Evolutionary conservation across 2,329 filamentous ascomycete species (phyloP), one percentile per base, ranked within the genome.

Genomic region (Purpureocillium lavendulum): DNA sequence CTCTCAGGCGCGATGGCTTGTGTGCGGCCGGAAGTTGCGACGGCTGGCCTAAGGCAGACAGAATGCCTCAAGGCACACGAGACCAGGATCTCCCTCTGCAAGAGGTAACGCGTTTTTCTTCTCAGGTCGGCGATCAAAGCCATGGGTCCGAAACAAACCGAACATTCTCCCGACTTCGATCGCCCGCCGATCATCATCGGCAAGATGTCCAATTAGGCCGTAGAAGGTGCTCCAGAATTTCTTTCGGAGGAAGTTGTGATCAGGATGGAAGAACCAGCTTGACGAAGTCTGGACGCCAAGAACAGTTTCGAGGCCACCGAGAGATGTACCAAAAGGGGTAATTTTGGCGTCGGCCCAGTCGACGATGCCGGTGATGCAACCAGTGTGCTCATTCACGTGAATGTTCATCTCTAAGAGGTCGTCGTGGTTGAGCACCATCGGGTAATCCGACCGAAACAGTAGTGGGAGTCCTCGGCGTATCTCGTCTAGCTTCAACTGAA

Each of bases 351-450:
- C 49, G 14, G 45, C 24, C 53, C 52, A 59, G 47, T 59, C 54
- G 16, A 57, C 38, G 29, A 58, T 46, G 17, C 55, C 53, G 1
- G 49, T 55, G 16, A 59, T 50, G 15, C 43, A 26, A 21, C 52
- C 51, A 7, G 49, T 57, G 2, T 24, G 30, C 3, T 46, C 33
- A 18, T 58, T 47, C 8, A 53, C 45, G 14, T 55, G 52, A 18
- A 58, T 49, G 39, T 60, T 59, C 36, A 50, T 55, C 46, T 56
- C 51, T 17, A 45, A 41, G 18, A 59, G 45, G 38, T 60, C 53
- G 36, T 39, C 43, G 37, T 58, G 50, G 10, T 48, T 51, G 26
- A 55, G 32, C n/a, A 47, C 48, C 17, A 52, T 39, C 1, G 53
- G 51, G 30, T 38, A 47, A 10, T 39, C 40, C 7, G 32, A 16